These are phyloP conservation scores for Candida jianshihensis DNA, from an alignment of 805 yeast genomes.

Conservation along the genomic window DNA sequence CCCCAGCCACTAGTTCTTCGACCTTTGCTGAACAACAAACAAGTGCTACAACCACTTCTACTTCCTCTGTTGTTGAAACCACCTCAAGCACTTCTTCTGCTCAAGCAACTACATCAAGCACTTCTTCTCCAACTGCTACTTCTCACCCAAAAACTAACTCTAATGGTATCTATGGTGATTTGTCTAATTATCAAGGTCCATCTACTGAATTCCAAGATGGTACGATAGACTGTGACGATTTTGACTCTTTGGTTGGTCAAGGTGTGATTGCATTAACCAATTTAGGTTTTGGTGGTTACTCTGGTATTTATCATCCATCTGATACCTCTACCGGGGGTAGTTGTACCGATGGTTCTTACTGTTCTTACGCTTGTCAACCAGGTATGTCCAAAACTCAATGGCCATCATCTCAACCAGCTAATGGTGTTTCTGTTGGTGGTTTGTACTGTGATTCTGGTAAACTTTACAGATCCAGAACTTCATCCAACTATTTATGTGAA, in stretches of 20 bases:
- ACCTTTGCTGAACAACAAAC: constrained; percentile 14
- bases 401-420: constrained; percentile 81
- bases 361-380: constrained; percentile 96
- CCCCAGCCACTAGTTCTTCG: constrained; percentile 18
- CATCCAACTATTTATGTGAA: constrained; percentile 67
- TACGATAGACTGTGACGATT: constrained; percentile 51
- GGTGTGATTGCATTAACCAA: constrained; percentile 75
- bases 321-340: constrained; percentile 53
- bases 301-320: constrained; percentile 54
- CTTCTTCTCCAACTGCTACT: constrained; percentile 22
- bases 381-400: constrained; percentile 99
- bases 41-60: constrained; percentile 18
- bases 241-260: constrained; percentile 60
- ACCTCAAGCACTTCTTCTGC: constrained; percentile 9
- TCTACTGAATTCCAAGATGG: constrained; percentile 62
- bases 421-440: constrained; percentile 94
- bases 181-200: constrained; percentile 51
- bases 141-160: constrained; percentile 26
- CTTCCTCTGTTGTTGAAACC: constrained; percentile 5
- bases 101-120: constrained; percentile 18
- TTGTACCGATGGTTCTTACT: constrained; percentile 86
- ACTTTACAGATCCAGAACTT: constrained; percentile 73
- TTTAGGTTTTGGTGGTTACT: constrained; percentile 77
- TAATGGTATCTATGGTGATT: constrained; percentile 44
- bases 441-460: constrained; percentile 77